Evolutionary conservation across 768 basidiomycete genomes (phyloP), one percentile per base, ranked within the genome.

Genomic region (Russula virescens): DNA sequence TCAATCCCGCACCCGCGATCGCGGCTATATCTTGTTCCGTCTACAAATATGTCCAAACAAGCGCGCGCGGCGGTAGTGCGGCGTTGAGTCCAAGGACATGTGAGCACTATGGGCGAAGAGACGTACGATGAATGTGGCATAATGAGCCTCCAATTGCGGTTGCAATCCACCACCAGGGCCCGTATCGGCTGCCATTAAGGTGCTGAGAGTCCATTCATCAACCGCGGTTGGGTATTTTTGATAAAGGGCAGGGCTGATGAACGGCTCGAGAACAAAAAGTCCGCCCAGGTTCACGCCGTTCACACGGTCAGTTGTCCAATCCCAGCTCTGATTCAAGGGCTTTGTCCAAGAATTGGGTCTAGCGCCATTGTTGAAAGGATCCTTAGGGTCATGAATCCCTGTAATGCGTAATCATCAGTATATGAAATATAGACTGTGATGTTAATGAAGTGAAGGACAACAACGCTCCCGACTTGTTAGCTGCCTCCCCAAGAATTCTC

Each of bases 11-110:
- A 26, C 83, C 88, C 49, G 94, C 91, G 63, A 97, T 95, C 71
- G 86, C 77, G 42, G 93, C 93, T 64, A 95, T 86, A 75, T 96
- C 94, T 75, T 89, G 77, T 71, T 94, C 91, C 58, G 89, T 94
- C 90, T 94, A 72, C 11, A 35, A 34, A 63, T n/a, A n/a, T n/a
- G n/a, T 47, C 14, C 18, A 40, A 28, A 40, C 58, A 45, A 31
- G 49, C 46, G 60, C 55, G 54, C 62, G 50, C 62, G 43, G 50
- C 38, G 47, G 38, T 35, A 42, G 40, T 59, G 50, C 52, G 42
- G 62, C 53, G 62, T 48, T 31, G 42, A 25, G 55, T 13, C 23
- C 21, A 35, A 53, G 38, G 58, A 43, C 46, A 49, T 34, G 46
- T 60, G 45, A 65, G 54, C 61, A 43, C 60, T 49, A 55, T n/a